Evolutionary conservation across 371 early-diverging fungal species (phyloP).

Genomic region (Lichtheimia ornata): DNA sequence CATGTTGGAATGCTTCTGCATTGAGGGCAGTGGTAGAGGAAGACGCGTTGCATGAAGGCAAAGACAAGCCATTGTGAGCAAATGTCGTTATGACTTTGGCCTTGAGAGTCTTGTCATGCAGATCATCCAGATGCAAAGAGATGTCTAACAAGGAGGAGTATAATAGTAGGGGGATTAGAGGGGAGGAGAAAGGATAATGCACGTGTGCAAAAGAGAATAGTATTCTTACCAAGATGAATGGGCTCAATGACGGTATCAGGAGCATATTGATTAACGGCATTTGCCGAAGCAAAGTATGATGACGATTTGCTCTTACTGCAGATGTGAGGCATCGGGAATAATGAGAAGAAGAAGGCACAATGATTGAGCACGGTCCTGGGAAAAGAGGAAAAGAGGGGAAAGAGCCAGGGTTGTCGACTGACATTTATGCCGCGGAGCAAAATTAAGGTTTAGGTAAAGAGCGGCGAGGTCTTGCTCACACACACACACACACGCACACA

Average conservation of each 20-base stretch:
- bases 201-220: neutral
- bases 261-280: constrained; percentile 39
- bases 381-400: neutral
- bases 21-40: constrained; percentile 27
- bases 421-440: neutral
- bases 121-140: constrained; percentile 29
- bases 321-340: constrained; percentile 10
- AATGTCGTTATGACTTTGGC: constrained; percentile 35
- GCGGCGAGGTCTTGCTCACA: too few relatives aligned
- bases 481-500: too few relatives aligned
- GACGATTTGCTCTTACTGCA: constrained; percentile 9
- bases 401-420: too few relatives aligned
- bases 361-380: neutral
- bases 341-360: constrained; percentile 2
- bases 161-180: neutral
- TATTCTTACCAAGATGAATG: constrained; percentile 30
- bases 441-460: constrained; percentile 1
- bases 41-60: constrained; percentile 10
- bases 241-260: constrained; percentile 46
- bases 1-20: constrained; percentile 36
- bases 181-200: neutral
- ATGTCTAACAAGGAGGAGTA: constrained; percentile 26
- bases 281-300: constrained; percentile 20
- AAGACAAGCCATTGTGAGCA: constrained; percentile 18
- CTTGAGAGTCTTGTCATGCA: constrained; percentile 17